Evolutionary conservation across 768 basidiomycete genomes (phyloP), one percentile per base, ranked within the genome.

Genomic region (Fibroporia radiculosa): DNA sequence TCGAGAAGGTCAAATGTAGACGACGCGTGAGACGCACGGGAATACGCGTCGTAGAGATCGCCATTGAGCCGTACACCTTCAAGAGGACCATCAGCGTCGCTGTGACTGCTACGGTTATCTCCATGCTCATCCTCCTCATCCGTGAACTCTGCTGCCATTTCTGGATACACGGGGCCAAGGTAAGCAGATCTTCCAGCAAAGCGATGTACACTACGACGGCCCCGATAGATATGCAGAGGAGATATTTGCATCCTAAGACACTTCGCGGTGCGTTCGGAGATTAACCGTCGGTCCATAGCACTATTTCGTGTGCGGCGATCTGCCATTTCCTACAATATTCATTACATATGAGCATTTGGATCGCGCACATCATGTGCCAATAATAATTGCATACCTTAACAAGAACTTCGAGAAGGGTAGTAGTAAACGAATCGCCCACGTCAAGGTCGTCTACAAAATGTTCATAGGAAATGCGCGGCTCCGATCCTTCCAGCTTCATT

Each of bases 341-440:
- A 24, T 10, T 48, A 10, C 19, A 42, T 54, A 38, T 38, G 51
- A 35, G 45, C 38, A 22, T 25, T 32, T 13, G n/a, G n/a, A n/a
- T n/a, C n/a, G n/a, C n/a, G n/a, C n/a, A n/a, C 29, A 18, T 11
- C 18, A 23, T 32, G 36, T 13, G 38, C 37, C 34, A 27, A 10
- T 35, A 20, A 20, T 24, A n/a, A 7, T 11, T 33, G 29, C 76
- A 61, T 56, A 89, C 87, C 66, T 83, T 84, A 56, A 89, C 87
- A 35, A 90, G 70, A 38, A 84, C 74, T 48, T 89, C 86, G 47
- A 88, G 65, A 40, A 90, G 59, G 0, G 82, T 74, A 4, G 85
- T 75, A 0, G 86, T 88, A 62, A 90, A 89, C 1, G 84, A 80
- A 59, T 90, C 87, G 13, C 85, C 86, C 19, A 73, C 73, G 57